phyloP scores from a whole-genome alignment of 2,329 filamentous ascomycete genomes.

The Huntiella omanensis region DNA sequence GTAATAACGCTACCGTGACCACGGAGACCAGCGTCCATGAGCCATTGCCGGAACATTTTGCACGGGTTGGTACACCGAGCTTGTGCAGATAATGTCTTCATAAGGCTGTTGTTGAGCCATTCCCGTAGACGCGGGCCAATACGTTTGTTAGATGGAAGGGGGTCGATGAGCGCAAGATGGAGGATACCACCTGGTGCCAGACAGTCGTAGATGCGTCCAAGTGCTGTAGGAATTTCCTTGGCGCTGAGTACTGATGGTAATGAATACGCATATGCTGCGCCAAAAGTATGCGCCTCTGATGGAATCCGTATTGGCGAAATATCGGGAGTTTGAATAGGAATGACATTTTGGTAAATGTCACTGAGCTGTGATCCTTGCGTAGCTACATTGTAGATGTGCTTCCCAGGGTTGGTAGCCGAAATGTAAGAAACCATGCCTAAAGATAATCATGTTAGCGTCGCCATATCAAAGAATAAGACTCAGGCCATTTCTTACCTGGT shows the following conservation, averaged over 20 bases:
- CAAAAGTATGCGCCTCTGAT: conserved; percentile 25
- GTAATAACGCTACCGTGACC: conserved; percentile 28
- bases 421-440: conserved; percentile 31
- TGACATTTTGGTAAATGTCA: conserved; percentile 21
- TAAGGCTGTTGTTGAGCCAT: conserved; percentile 44
- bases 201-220: conserved; percentile 36
- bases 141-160: conserved; percentile 34
- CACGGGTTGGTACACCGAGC: conserved; percentile 42
- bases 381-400: conserved; percentile 28
- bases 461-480: neutral
- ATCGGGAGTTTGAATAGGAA: conserved; percentile 22
- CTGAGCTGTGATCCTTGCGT: conserved; percentile 13
- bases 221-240: conserved; percentile 34
- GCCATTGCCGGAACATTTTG: conserved; percentile 37
- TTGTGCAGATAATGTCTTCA: conserved; percentile 37
- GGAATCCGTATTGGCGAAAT: conserved; percentile 20
- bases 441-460: neutral
- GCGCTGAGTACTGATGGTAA: conserved; percentile 39
- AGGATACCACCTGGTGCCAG: conserved; percentile 36
- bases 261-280: conserved; percentile 31
- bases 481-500: conserved; percentile 21
- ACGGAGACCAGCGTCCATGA: conserved; percentile 34
- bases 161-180: conserved; percentile 43
- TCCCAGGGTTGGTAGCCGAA: conserved; percentile 23
- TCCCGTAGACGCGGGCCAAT: conserved; percentile 36